These are phyloP conservation scores for Lepiota venenata DNA, from an alignment of 768 basidiomycete species.

Conservation along the genomic window DNA sequence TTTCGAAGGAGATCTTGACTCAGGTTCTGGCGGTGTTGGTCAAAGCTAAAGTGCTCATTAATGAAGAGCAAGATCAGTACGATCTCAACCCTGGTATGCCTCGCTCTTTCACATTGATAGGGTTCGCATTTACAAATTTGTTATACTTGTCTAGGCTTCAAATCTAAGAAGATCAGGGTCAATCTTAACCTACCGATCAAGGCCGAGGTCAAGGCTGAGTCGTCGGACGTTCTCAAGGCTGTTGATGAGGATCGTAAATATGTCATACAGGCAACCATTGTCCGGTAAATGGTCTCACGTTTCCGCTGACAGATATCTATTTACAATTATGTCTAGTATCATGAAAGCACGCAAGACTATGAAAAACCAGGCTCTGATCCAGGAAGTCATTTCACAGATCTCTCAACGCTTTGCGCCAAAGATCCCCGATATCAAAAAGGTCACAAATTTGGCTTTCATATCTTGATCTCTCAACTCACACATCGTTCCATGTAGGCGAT, in stretches of 20 bases:
- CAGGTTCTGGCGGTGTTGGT: conserved; percentile 70
- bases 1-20: conserved; percentile 76
- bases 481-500: conserved; percentile 56
- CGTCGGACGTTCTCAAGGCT: conserved; percentile 84
- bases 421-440: conserved; percentile 97
- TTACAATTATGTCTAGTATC: conserved; percentile 47
- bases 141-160: conserved; percentile 58
- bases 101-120: neutral
- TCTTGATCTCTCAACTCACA: conserved; percentile 11
- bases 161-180: conserved; percentile 91
- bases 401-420: conserved; percentile 87
- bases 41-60: conserved; percentile 87
- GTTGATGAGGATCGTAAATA: conserved; percentile 98
- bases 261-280: conserved; percentile 92
- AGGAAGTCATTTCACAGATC: conserved; percentile 88
- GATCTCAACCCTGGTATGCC: conserved; percentile 77
- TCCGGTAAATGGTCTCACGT: conserved; percentile 45
- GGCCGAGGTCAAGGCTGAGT: conserved; percentile 91
- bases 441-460: conserved; percentile 20
- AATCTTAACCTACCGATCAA: conserved; percentile 92
- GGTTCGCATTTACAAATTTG: neutral
- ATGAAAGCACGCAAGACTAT: conserved; percentile 96
- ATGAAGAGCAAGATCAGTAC: conserved; percentile 86
- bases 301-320: neutral
- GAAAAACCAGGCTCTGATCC: conserved; percentile 89